A percentile compares a stretch with the other conserved stretches of the same genome.
Conservation (phyloP, 2,329 filamentous ascomycete species). For the Alternaria dauci region DNA sequence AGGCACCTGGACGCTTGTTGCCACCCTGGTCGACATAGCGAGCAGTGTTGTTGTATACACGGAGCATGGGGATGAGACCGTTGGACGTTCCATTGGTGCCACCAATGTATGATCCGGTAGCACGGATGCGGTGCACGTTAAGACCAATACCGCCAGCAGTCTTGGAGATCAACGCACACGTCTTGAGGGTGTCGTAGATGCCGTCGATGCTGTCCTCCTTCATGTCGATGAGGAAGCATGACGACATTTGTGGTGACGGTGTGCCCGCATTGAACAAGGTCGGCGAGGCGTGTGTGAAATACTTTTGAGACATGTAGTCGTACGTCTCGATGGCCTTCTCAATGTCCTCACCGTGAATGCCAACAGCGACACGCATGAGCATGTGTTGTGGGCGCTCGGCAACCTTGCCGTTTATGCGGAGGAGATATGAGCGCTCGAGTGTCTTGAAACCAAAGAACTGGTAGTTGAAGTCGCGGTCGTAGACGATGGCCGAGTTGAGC, state of each 20-base stretch:
- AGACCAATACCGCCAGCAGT: constrained; percentile 97
- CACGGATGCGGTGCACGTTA: constrained; percentile 95
- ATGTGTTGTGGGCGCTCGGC: constrained; percentile 98
- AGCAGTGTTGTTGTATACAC: constrained; percentile 99
- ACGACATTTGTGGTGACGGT: constrained; percentile 91
- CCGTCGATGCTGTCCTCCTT: constrained; percentile 99
- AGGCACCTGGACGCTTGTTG: constrained; percentile 98
- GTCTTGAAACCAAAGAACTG: constrained; percentile 99
- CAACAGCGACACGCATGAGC: constrained; percentile 99
- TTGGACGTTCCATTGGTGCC: constrained; percentile 99
- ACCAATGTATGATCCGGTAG: constrained; percentile 96
- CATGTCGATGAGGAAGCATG: constrained; percentile 99
- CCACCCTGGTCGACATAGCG: constrained; percentile 98
- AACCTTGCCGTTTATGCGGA: constrained; percentile 94
- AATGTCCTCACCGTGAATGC: constrained; percentile 93
- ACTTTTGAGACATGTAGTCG: constrained; percentile 98
- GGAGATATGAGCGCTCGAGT: constrained; percentile 93
- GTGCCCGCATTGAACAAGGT: constrained; percentile 99
- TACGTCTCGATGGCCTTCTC: constrained; percentile 97
- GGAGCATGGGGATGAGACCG: constrained; percentile 95
- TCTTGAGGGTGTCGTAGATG: constrained; percentile 99
- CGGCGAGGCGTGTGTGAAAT: constrained; percentile 97
- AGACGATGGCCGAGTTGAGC: constrained; percentile 98
- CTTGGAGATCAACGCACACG: constrained; percentile 99
- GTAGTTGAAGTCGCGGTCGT: constrained; percentile 99